Conservation (phyloP, 768 basidiomycete genomes). For the Collybia sordida region DNA sequence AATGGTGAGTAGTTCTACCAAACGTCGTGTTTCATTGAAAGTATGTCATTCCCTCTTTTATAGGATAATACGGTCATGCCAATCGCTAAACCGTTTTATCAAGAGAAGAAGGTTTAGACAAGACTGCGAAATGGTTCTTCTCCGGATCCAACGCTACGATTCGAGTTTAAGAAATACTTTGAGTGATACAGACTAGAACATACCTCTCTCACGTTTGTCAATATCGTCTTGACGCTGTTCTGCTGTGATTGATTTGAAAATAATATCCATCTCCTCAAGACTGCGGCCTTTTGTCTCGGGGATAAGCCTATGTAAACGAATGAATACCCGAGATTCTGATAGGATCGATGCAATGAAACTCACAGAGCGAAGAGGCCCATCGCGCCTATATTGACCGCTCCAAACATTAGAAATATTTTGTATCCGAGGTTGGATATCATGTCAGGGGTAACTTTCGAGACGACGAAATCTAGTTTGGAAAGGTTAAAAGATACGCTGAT, state of each 20-base stretch:
- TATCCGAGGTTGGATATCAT: constrained; percentile 62
- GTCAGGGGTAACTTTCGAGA: constrained; percentile 69
- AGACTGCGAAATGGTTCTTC: background rate
- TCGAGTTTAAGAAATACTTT: background rate
- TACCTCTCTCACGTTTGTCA: constrained; percentile 36
- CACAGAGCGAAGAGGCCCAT: constrained; percentile 70
- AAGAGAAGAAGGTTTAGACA: background rate
- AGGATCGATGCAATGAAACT: constrained; percentile 15
- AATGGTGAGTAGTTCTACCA: too few relatives aligned
- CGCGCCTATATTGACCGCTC: constrained; percentile 67
- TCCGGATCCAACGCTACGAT: background rate
- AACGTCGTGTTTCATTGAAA: too few relatives aligned
- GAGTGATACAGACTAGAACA: background rate
- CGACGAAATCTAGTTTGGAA: constrained; percentile 56
- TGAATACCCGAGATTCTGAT: background rate
- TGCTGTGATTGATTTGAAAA: constrained; percentile 55
- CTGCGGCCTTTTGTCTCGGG: constrained; percentile 64
- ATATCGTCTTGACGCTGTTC: constrained; percentile 58
- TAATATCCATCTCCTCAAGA: constrained; percentile 54
- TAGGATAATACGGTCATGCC: too few relatives aligned
- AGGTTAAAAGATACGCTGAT: background rate
- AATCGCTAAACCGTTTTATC: background rate
- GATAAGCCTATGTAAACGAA: constrained; percentile 37
- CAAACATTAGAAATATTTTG: constrained; percentile 80
- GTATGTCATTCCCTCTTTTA: too few relatives aligned